Conservation (phyloP, 495 filamentous ascomycete genomes). For the Terfezia boudieri region DNA sequence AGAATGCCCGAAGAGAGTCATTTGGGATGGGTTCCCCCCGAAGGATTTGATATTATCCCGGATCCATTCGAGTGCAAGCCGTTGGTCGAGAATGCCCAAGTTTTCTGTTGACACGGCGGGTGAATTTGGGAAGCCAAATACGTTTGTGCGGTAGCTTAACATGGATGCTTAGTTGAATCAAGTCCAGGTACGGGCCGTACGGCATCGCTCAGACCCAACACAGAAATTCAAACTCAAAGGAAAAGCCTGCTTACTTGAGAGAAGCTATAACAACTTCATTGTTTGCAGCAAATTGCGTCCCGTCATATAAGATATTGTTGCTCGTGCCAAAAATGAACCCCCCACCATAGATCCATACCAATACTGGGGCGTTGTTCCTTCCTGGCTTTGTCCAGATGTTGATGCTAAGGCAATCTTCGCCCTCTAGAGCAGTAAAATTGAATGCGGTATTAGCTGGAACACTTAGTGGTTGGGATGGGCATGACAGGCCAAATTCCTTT, state of each 20-base stretch:
- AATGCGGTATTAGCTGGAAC: background rate
- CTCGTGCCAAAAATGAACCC: constrained; percentile 31
- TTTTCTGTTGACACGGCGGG: constrained; percentile 29
- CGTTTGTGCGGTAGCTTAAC: constrained; percentile 26
- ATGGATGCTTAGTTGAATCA: background rate
- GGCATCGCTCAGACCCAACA: background rate
- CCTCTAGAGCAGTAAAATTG: constrained; percentile 3
- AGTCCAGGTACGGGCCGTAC: background rate
- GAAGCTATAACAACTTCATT: background rate
- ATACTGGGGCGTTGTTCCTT: constrained; percentile 20
- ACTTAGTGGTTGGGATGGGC: background rate
- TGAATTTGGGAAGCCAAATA: constrained; percentile 38
- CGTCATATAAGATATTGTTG: constrained; percentile 9
- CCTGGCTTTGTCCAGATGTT: constrained; percentile 22
- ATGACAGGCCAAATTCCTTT: background rate
- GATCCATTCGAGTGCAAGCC: constrained; percentile 49
- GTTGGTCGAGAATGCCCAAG: constrained; percentile 42
- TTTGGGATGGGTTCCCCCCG: constrained; percentile 37
- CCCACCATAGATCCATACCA: constrained; percentile 40
- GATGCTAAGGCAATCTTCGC: constrained; percentile 31
- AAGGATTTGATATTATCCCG: constrained; percentile 42
- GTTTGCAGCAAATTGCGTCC: background rate
- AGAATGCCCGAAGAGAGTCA: constrained; percentile 49
- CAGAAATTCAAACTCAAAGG: background rate
- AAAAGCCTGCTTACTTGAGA: background rate